A percentile compares a stretch with the other conserved stretches of the same genome.
These are phyloP conservation scores for Gossypium trilobum DNA, from an alignment of 441 rosid species.

Conservation along the genomic window DNA sequence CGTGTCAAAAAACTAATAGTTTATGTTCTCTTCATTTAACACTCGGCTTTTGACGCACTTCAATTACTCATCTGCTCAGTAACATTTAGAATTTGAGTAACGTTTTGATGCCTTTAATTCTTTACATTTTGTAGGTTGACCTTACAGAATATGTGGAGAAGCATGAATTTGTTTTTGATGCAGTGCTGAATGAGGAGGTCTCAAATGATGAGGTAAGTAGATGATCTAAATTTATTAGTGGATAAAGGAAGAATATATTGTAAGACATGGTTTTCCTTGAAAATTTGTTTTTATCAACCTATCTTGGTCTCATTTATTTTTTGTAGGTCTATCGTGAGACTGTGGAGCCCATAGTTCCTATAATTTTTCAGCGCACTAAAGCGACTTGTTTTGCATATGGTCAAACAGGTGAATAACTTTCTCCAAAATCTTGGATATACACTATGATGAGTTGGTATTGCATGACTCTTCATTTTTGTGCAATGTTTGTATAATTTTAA, in stretches of 20 bases:
- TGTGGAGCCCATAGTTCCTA: conserved; percentile 94
- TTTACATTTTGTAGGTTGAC: conserved; percentile 65
- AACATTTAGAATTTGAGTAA: background rate
- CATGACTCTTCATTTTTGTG: background rate
- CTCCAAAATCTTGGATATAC: conserved; percentile 4
- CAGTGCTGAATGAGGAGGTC: conserved; percentile 88
- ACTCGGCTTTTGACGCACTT: background rate
- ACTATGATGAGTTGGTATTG: background rate
- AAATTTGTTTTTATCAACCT: conserved; percentile 7
- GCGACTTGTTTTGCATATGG: conserved; percentile 99
- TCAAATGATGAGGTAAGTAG: conserved; percentile 81
- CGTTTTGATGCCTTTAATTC: conserved; percentile 3
- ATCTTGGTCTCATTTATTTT: conserved; percentile 15
- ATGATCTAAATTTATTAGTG: conserved; percentile 10
- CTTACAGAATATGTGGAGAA: conserved; percentile 83
- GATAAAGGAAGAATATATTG: background rate
- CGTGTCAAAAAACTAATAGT: background rate
- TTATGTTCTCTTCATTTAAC: background rate
- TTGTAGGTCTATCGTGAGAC: conserved; percentile 79
- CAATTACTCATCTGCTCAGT: background rate
- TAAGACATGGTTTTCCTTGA: background rate
- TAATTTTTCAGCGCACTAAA: conserved; percentile 80
- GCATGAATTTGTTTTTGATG: conserved; percentile 93
- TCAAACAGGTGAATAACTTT: conserved; percentile 64
- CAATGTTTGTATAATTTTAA: background rate